Evolutionary conservation across 352 stramenopile genomes (phyloP), one percentile per base, ranked within the genome.

Genomic region (Globisporangium apiculatum): DNA sequence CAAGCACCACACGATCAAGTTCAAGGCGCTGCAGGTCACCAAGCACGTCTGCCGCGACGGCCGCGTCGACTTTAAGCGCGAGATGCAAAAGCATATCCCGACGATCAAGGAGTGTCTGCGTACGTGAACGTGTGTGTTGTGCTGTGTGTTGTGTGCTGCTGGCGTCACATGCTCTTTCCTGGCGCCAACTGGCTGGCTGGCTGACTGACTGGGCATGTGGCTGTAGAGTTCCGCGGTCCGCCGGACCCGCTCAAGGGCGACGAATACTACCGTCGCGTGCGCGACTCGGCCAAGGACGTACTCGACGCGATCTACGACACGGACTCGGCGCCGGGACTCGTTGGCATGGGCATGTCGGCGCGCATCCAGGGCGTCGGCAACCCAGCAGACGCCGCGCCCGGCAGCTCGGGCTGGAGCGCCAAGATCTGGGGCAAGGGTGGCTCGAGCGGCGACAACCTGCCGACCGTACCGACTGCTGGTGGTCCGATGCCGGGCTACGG

Each of bases 1-100:
- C 68, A 96, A 97, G 68, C 96, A 98, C 72, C 85, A 94, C 67
- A 97, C 96, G 63, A 77, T 98, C 66, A 98, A 98, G 73, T 92
- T 79, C 66, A 98, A 98, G 75, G 89, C 83, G 52, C 78, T 98
- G 37, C 81, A 96, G 62, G 89, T 97, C 40, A 96, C 97, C 68
- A 97, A 97, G 69, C 86, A 97, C 65, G 85, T 96, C 46, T 96
- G 89, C 56, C 82, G 87, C 50, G 84, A 93, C 46, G 90, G 89
- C 49, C 79, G 88, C 65, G 72, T 89, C 7, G 88, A 97, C 55
- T 97, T 97, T 58, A 95, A 95, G 71, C 81, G 84, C 57, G 83
- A 94, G 63, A 97, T 97, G 86, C 87, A 96, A 55, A 87, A 89
- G 71, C 78, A 94, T 54, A 89, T 98, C 53, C 71, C 74, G 0